phyloP scores from a whole-genome alignment of 495 filamentous ascomycete genomes.

The Clavariopsis aquatica region DNA sequence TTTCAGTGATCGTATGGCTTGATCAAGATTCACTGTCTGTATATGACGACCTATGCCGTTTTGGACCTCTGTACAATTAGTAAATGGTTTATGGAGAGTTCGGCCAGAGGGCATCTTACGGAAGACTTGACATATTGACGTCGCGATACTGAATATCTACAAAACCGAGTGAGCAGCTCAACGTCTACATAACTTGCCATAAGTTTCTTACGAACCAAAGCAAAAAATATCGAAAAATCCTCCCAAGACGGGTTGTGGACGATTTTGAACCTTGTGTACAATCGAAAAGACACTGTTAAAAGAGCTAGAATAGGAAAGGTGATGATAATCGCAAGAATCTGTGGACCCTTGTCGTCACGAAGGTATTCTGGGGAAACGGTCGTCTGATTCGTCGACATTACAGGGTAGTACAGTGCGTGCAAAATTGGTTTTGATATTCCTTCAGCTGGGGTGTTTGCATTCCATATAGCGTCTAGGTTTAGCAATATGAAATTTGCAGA shows the following conservation, averaged over 20 bases:
- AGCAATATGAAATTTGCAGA: too few species aligned
- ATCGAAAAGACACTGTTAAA: constrained; percentile 6
- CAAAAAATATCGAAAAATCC: constrained; percentile 19
- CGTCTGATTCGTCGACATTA: not conserved
- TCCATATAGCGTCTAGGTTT: too few species aligned
- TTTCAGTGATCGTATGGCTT: constrained; percentile 25
- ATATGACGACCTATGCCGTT: constrained; percentile 30
- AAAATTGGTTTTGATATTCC: not conserved
- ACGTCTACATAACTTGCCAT: not conserved
- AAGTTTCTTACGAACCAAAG: constrained; percentile 15
- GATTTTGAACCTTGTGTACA: constrained; percentile 12
- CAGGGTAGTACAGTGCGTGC: not conserved
- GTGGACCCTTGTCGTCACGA: constrained; percentile 21
- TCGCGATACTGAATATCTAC: constrained; percentile 27
- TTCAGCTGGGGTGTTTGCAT: not conserved
- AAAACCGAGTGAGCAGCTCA: not conserved
- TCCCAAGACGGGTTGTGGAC: constrained; percentile 22
- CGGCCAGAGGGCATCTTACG: not conserved
- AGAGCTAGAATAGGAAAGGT: constrained; percentile 16
- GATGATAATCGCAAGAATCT: constrained; percentile 23
- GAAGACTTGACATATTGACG: constrained; percentile 25
- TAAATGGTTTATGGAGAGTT: not conserved
- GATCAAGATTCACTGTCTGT: constrained; percentile 11
- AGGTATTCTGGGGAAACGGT: constrained; percentile 20
- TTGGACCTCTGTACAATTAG: constrained; percentile 12